Evolutionary conservation across 805 yeast species (phyloP).

Genomic region (Priceomyces melissophilus): DNA sequence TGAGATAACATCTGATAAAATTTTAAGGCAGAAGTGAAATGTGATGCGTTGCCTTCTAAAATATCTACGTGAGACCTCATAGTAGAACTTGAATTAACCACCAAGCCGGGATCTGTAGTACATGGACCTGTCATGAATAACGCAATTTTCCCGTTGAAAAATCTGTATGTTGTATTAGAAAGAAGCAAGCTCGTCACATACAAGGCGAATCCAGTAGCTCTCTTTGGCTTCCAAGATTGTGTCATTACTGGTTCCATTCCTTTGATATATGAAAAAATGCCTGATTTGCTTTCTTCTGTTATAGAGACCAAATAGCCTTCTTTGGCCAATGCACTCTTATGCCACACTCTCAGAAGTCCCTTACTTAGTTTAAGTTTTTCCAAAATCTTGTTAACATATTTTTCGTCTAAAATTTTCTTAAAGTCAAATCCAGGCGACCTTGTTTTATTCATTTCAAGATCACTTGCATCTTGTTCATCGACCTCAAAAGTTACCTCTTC

Average conservation of each 20-base stretch:
- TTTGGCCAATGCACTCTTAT: constrained; percentile 9
- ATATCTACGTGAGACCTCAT: constrained; percentile 38
- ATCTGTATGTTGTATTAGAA: constrained; percentile 14
- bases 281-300: constrained; percentile 5
- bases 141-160: constrained; percentile 23
- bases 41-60: constrained; percentile 24
- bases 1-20: constrained; percentile 27
- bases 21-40: constrained; percentile 21
- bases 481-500: constrained; percentile 3
- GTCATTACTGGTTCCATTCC: constrained; percentile 22
- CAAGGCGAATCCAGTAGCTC: constrained; percentile 36
- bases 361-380: constrained; percentile 3
- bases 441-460: constrained; percentile 1
- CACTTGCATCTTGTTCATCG: constrained; percentile 5
- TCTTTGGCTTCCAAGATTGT: constrained; percentile 24
- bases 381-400: constrained; percentile 2
- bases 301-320: constrained; percentile 9
- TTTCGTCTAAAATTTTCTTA: constrained; percentile 5
- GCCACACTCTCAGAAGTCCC: constrained; percentile 7
- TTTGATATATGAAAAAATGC: constrained; percentile 10
- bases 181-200: constrained; percentile 22
- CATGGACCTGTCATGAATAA: constrained; percentile 39
- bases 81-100: constrained; percentile 17
- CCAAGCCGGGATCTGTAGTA: constrained; percentile 33
- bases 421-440: background rate